These are phyloP conservation scores for Coniochaeta hoffmannii DNA, from an alignment of 2,329 filamentous ascomycete genomes.

Conservation along the genomic window DNA sequence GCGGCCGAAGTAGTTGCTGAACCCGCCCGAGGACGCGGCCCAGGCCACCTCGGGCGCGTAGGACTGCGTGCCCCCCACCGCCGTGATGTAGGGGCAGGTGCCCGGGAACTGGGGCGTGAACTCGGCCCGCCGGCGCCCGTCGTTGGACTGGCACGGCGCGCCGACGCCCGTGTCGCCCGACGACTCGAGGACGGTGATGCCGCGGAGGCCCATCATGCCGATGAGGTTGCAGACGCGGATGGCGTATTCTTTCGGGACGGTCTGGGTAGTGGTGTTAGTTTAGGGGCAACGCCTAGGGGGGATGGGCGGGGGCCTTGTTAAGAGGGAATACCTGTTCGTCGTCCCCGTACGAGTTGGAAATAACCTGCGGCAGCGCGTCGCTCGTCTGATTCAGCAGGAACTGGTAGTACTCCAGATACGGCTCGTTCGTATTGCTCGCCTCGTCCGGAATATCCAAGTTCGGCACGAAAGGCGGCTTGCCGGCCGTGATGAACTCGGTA, in stretches of 20 bases:
- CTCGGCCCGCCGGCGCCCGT: constrained; percentile 39
- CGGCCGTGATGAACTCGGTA: constrained; percentile 18
- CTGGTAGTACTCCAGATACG: constrained; percentile 58
- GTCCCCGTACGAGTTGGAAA: constrained; percentile 62
- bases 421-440: constrained; percentile 51
- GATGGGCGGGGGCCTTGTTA: background rate
- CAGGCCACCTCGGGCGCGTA: constrained; percentile 29
- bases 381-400: constrained; percentile 46
- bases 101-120: constrained; percentile 57
- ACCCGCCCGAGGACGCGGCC: constrained; percentile 38
- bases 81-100: constrained; percentile 59
- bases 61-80: constrained; percentile 49
- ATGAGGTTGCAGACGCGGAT: constrained; percentile 52
- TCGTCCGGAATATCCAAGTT: constrained; percentile 14
- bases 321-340: constrained; percentile 41
- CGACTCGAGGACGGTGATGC: constrained; percentile 54
- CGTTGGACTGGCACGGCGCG: constrained; percentile 47
- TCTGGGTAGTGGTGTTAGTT: constrained; percentile 20
- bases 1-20: constrained; percentile 39
- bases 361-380: constrained; percentile 47
- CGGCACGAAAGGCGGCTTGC: constrained; percentile 21
- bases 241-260: constrained; percentile 50
- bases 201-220: constrained; percentile 55
- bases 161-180: constrained; percentile 54
- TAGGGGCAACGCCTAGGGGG: background rate